These are phyloP conservation scores for Ricinus communis DNA, from an alignment of 345 rosid species.

Conservation along the genomic window DNA sequence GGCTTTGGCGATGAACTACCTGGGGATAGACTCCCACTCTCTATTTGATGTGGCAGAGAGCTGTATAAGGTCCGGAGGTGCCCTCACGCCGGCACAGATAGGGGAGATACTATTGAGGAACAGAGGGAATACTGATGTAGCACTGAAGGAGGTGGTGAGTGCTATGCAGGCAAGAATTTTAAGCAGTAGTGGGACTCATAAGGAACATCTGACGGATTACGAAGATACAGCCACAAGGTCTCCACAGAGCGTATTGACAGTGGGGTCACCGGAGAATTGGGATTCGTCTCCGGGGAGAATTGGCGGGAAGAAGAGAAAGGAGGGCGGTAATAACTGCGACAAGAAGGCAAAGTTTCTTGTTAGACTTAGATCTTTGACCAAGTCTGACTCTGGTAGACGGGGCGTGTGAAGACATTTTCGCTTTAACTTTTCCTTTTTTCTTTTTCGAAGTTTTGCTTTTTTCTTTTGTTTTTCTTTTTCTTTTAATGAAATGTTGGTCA, in stretches of 20 bases:
- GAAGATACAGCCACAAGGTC: conserved; percentile 37
- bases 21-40: conserved; percentile 36
- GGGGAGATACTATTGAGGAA: conserved; percentile 45
- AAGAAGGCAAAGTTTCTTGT: conserved; percentile 34
- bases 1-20: conserved; percentile 37
- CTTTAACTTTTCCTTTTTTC: too few species aligned
- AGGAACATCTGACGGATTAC: conserved; percentile 21
- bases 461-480: too few species aligned
- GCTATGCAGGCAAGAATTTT: conserved; percentile 37
- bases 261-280: conserved; percentile 41
- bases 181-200: conserved; percentile 10
- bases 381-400: conserved; percentile 39
- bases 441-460: too few species aligned
- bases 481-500: conserved; percentile 1
- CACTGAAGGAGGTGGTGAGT: conserved; percentile 41
- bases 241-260: conserved; percentile 41
- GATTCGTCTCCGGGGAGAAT: conserved; percentile 33
- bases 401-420: conserved; percentile 11
- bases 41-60: conserved; percentile 41
- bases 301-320: conserved; percentile 30
- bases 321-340: conserved; percentile 13
- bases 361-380: conserved; percentile 46
- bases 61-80: conserved; percentile 42
- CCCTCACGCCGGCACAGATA: conserved; percentile 46
- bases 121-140: conserved; percentile 39